A percentile compares a stretch with the other conserved stretches of the same genome.
These are phyloP conservation scores for Aspergillus nidulans DNA, from an alignment of 495 filamentous ascomycete genomes.

Conservation along the genomic window DNA sequence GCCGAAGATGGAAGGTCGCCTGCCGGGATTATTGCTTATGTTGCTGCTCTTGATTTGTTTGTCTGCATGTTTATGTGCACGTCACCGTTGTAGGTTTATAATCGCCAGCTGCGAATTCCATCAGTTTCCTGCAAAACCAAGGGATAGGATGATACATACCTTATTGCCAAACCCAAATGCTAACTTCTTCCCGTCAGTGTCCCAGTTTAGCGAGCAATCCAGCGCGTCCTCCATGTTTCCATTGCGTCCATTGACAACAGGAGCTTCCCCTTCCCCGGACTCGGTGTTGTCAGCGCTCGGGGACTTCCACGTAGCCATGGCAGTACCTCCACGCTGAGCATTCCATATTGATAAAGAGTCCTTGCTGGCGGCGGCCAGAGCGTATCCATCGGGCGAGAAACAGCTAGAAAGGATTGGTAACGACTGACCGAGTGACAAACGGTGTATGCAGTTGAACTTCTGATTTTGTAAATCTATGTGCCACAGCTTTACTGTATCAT, in stretches of 20 bases:
- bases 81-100: constrained; percentile 43
- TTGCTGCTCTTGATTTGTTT: neutral
- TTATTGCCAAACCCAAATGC: constrained; percentile 66
- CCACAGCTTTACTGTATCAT: constrained; percentile 68
- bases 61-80: neutral
- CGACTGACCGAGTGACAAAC: constrained; percentile 39
- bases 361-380: constrained; percentile 63
- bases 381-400: constrained; percentile 69
- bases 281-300: constrained; percentile 28
- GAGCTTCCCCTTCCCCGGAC: constrained; percentile 25
- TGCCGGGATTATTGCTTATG: neutral
- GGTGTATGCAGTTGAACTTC: constrained; percentile 53
- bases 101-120: constrained; percentile 35
- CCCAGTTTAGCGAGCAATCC: constrained; percentile 65
- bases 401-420: constrained; percentile 56
- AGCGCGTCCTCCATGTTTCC: constrained; percentile 26
- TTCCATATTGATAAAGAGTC: constrained; percentile 70
- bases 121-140: constrained; percentile 3
- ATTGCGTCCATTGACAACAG: constrained; percentile 37
- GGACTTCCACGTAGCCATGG: constrained; percentile 59
- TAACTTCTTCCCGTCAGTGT: constrained; percentile 68
- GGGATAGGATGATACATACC: constrained; percentile 43
- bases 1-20: constrained; percentile 1
- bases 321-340: constrained; percentile 59
- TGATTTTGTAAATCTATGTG: constrained; percentile 56